These are phyloP conservation scores for Brassica incana DNA, from an alignment of 345 rosid genomes.

Conservation along the genomic window DNA sequence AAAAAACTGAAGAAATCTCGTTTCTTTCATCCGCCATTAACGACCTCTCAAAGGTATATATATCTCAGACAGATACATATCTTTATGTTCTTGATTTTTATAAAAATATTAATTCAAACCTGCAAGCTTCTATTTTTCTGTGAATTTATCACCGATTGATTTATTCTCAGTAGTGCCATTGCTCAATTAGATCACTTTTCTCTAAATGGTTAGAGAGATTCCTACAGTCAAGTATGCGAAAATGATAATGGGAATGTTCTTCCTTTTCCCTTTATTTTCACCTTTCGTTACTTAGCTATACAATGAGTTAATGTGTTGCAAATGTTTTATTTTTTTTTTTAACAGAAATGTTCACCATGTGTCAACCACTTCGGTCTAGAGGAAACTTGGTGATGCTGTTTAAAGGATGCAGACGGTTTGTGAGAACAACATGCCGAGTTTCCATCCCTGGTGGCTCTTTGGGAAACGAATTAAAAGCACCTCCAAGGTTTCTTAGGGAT, in stretches of 20 bases:
- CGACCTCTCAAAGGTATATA: slow-evolving; percentile 28
- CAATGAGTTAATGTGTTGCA: background rate
- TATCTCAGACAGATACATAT: background rate
- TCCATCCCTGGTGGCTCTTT: slow-evolving; percentile 50
- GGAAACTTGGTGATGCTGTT: slow-evolving; percentile 28
- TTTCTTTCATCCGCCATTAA: slow-evolving; percentile 32
- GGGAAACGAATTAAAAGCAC: slow-evolving; percentile 34
- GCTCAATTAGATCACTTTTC: no score
- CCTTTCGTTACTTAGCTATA: background rate
- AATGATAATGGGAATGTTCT: background rate
- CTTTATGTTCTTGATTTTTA: background rate
- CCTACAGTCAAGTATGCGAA: background rate
- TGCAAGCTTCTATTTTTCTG: background rate
- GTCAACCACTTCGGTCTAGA: slow-evolving; percentile 24
- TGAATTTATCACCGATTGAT: no score
- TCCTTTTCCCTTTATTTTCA: background rate
- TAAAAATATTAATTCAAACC: background rate
- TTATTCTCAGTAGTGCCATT: no score
- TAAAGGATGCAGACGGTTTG: slow-evolving; percentile 42
- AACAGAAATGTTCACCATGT: slow-evolving; percentile 37
- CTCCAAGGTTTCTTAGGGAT: slow-evolving; percentile 47
- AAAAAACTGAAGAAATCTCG: slow-evolving; percentile 6
- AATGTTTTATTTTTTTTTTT: background rate
- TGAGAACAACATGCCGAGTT: slow-evolving; percentile 58
- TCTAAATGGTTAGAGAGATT: no score